Evolutionary conservation across 2,329 filamentous ascomycete genomes (phyloP), one percentile per base, ranked within the genome.

Genomic region (Beauveria sp.): DNA sequence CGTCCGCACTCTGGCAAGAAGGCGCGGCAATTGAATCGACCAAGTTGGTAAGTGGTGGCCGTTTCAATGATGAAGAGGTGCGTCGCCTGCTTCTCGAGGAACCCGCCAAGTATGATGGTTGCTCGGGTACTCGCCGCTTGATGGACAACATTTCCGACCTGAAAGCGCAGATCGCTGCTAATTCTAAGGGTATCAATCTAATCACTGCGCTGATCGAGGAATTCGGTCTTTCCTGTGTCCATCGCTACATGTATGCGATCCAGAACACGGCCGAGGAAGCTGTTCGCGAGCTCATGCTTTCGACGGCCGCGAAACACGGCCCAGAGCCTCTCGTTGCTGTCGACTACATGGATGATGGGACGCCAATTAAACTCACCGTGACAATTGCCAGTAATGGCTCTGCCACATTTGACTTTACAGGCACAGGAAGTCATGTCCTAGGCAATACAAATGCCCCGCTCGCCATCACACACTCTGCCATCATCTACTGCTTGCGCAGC

Each of bases 131-230:
- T 0, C 79, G 91, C 49, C 91, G 90, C 70, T 78, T 96, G 1
- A 86, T 84, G 10, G 91, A 96, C 72, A 96, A 96, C 70, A 79
- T 96, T 65, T 93, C 91, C 58, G 91, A 96, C 70, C 79, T 96
- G 46, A 92, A 93, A 72, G 91, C 91, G 0, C 91, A 96, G 70
- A 87, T 95, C 14, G 90, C 91, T 0, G 90, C 91, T 14, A 96
- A 96, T 69, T 88, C 91, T 67, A 92, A 92, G 67, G 91, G 91
- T 9, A 93, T 93, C 67, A 84, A 84, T 46, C 78, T 93, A 20
- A 91, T 93, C 65, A 82, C 81, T 49, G 79, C 82, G 0, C 76
- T 93, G 1, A 91, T 93, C 65, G 81, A 83, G 28, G 89, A 93
- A 67, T 91, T 91, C 67, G 84, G 86, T 8, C 83, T 89, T 49